Percentiles rank a stretch among this genome's conserved stretches.
phyloP scores from a whole-genome alignment of 257 asterid species.

The Lithospermum erythrorhizon region DNA sequence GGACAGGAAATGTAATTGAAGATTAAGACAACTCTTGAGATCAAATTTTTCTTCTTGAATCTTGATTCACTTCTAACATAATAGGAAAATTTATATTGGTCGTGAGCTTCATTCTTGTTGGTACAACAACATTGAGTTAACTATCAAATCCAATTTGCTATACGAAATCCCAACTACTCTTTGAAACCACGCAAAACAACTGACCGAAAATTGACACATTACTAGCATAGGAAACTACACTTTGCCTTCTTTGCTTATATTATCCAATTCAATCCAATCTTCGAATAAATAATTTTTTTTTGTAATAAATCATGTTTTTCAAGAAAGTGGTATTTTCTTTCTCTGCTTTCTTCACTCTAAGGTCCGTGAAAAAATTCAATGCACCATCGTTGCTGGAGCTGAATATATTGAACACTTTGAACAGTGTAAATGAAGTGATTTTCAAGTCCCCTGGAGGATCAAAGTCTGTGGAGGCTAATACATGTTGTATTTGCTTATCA shows the following conservation, averaged over 20 bases:
- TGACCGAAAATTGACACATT: conserved; percentile 10
- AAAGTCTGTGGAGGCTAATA: conserved; percentile 9
- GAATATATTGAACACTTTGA: not conserved
- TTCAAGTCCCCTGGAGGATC: not conserved
- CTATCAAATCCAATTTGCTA: conserved; percentile 16
- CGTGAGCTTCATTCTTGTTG: conserved; percentile 3
- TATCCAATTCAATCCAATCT: not conserved
- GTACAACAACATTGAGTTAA: conserved; percentile 20
- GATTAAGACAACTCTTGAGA: too few relatives aligned
- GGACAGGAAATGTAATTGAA: too few relatives aligned
- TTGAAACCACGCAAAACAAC: conserved; percentile 25
- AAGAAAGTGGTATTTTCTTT: conserved; percentile 20
- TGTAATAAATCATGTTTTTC: conserved; percentile 18
- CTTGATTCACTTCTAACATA: not conserved
- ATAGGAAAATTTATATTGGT: not conserved
- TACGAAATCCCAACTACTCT: conserved; percentile 22
- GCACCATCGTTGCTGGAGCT: conserved; percentile 3
- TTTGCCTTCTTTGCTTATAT: conserved; percentile 2
- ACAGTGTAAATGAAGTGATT: not conserved
- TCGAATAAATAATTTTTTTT: not conserved
- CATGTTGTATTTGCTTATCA: conserved; percentile 35
- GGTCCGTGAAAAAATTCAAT: conserved; percentile 2
- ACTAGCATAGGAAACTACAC: not conserved
- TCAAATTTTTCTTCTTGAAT: too few relatives aligned
- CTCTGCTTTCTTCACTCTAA: conserved; percentile 15